Conservation (phyloP, 176 grass and related monocot genomes). For the Hordeum vulgare region MorexV3_pseudomolecules_assembly NC_058522.1:580047809-580048308, state of each 20-base stretch:
- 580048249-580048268: conserved; percentile 98
- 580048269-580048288: conserved; percentile 96
- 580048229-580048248: conserved; percentile 42
- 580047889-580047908: too few species aligned
- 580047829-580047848: background rate
- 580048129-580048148: conserved; percentile 94
- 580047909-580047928: background rate
- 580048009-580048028: too few species aligned
- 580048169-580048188: background rate
- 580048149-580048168: conserved; percentile 32
- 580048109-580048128: conserved; percentile 99
- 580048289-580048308: conserved; percentile 97
- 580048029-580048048: background rate
- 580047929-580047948: background rate
- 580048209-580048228: too few species aligned
- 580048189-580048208: background rate
- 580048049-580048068: background rate
- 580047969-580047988: background rate
- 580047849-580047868: background rate
- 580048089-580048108: conserved; percentile 94
- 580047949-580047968: background rate
- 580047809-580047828: background rate
- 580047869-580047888: too few species aligned
- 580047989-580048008: background rate
- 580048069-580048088: background rate